Base-by-base conservation (phyloP, 2,329 filamentous ascomycete genomes). In the Epichloe glyceriae region DNA sequence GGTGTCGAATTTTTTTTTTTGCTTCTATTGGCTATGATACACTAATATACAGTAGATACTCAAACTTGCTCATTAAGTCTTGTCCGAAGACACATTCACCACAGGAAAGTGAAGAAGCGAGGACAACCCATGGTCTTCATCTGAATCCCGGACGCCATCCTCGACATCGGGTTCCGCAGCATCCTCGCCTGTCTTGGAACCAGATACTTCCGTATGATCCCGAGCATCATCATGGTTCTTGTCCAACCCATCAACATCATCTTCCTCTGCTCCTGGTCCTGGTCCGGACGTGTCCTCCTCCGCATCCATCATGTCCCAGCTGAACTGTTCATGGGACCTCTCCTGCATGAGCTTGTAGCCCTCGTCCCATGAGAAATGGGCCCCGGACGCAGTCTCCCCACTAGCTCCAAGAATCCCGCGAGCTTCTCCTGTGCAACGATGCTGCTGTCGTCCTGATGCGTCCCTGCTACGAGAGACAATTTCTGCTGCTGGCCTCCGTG, bases 401-500 rank as follows among this genome's bases (percentile, higher is more conserved):
- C 65, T 2, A 62, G 54, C 22, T 58, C 49, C 22, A 67, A 47
- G 47, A 65, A 68, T 43, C 11, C 52, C 40, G 1, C 17, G 17
- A 17, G 39, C 37, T 17, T 45, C 19, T 22, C 40, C 4, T n/a
- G 6, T 0, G 17, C 40, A 0, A 34, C 6, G 1, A 43, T 44
- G 5, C 17, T 30, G 14, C 43, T 26, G 11, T 34, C 12, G 35
- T 14, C 11, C 11, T 17, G 22, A 2, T 47, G 46, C 11, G n/a
- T 44, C 3, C 57, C 53, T 15, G 55, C 51, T 19, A 57, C 53
- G 17, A 81, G 66, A 2, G 66, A 69, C 22, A 81, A 60, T 57
- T 77, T 73, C 19, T 73, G 70, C n/a, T 73, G 68, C 12, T 70
- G 71, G 5, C 75, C 75, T 47, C 72, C 73, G 52, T 74, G 71